Conservation (phyloP, 169 alveolate species). For the Plasmodium vivax region DNA sequence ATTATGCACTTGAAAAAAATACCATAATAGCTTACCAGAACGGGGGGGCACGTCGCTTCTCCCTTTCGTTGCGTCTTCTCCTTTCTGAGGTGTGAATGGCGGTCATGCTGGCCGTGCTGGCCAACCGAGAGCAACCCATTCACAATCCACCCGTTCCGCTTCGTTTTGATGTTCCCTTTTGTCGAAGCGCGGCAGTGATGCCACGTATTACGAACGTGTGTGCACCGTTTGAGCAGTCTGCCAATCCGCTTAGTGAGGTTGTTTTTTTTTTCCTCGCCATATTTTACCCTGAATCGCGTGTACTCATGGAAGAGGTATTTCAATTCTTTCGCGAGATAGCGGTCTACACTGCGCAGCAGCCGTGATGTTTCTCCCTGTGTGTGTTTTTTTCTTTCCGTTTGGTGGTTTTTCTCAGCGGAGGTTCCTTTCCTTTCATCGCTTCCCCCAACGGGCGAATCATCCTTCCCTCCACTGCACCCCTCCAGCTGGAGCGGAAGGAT, state of each 20-base stretch:
- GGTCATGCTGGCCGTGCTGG: not conserved
- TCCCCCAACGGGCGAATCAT: not conserved
- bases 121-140: constrained; percentile 10
- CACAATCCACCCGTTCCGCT: constrained; percentile 11
- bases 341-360: constrained; percentile 7
- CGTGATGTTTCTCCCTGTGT: not conserved
- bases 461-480: not conserved
- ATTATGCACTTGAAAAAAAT: constrained; percentile 61
- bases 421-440: not conserved
- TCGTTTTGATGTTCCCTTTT: not conserved
- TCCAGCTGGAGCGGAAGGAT: constrained; percentile 25
- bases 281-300: not conserved
- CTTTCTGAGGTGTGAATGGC: constrained; percentile 14
- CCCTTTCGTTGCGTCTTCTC: constrained; percentile 7
- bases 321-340: constrained; percentile 18
- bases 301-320: constrained; percentile 5
- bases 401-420: not conserved
- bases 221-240: not conserved
- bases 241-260: not conserved
- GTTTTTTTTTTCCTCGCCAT: not conserved
- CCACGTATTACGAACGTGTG: not conserved
- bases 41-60: not conserved
- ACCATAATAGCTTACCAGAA: not conserved
- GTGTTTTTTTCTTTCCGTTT: not conserved
- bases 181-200: not conserved